Evolutionary conservation across 805 yeast species (phyloP), one percentile per base, ranked within the genome.

Genomic region (Saccharomycopsis javanensis): DNA sequence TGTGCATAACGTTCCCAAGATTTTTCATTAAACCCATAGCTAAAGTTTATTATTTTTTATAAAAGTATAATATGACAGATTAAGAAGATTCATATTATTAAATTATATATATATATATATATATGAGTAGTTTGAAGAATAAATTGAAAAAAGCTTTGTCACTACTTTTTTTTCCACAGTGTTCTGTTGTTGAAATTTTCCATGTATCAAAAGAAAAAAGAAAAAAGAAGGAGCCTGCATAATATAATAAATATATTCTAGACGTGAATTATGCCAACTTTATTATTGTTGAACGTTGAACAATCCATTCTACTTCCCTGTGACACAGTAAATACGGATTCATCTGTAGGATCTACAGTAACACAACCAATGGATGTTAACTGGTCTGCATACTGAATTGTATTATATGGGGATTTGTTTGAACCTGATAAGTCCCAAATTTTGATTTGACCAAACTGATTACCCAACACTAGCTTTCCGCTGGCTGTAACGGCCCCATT

Each of bases 391-490:
- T 42, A 42, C 3, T 16, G 48, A 20, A 42, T 42, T 20, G 27
- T 42, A 11, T 42, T 42, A 23, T 28, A 42, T 11, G 28, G 48
- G 2, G 28, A 42, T 8, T 11, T 23, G 23, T 18, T 45, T 27
- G 33, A 42, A 20, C 10, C 16, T 7, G 48, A 42, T 20, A 42
- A 42, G 23, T 38, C 18, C 60, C 60, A 60, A 3, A 35, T 23
- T 13, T 52, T 55, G 15, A 60, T 30, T 31, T 31, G 25, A 0
- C 69, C 70, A 27, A 52, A 25, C 2, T 58, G 51, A 6, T 68
- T 61, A 2, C 73, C 72, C 20, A 66, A 61, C 1, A 70, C n/a
- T 11, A 70, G 31, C 28, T 64, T 61, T 2, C 66, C 60, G 4
- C 57, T 28, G 1, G 63, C 60, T 2, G 65, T 38, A 0, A 63